Base-by-base conservation (phyloP, 2,329 filamentous ascomycete genomes). In the Clonostachys rhizophaga region DNA sequence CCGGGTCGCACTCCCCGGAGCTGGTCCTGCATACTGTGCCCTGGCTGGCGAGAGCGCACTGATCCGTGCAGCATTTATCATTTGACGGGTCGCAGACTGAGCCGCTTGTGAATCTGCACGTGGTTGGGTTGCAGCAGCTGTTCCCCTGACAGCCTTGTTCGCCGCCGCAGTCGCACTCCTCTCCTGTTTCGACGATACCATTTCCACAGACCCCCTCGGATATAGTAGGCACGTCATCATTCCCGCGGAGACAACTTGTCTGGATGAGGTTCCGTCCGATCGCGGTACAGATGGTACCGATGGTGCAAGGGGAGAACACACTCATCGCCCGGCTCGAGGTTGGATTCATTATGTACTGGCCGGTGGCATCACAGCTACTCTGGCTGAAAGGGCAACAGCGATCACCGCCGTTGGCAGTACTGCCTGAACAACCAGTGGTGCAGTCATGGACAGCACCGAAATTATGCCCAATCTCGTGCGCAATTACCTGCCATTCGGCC, bases 361-460 rank as follows among this genome's bases (percentile, higher is more conserved):
- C 85, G 40, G 76, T 71, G 18, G 94, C 94, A 64, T 95, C 75
- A 64, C 94, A 99, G 0, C 70, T 75, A 40, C 51, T 64, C 9
- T 71, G 59, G 55, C 76, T 87, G 7, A 96, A 72, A 0, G 91
- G 94, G 57, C 94, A 99, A 65, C 94, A 99, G 56, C 78, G 68
- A 55, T 76, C 24, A 30, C 24, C 24, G 4, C 24, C 76, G 46
- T 62, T 66, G 10, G 64, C 62, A 7, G 65, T 65, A 36, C 81
- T 79, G 16, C 79, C 75, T 49, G 89, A 76, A 62, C 92, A 97
- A 3, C 86, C 78, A 0, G 72, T 62, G 4, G 82, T 87, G 66
- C 94, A 99, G 67, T 99, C 94, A 66, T 99, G 94, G 9, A 96
- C 90, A 6, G 92, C 94, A 41, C 92, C 92, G 64, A 96, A 97